Percentiles rank a stretch among this genome's conserved stretches.
Evolutionary conservation across 257 asterid genomes (phyloP).

Genomic region (Capsicum rhomboideum): DNA sequence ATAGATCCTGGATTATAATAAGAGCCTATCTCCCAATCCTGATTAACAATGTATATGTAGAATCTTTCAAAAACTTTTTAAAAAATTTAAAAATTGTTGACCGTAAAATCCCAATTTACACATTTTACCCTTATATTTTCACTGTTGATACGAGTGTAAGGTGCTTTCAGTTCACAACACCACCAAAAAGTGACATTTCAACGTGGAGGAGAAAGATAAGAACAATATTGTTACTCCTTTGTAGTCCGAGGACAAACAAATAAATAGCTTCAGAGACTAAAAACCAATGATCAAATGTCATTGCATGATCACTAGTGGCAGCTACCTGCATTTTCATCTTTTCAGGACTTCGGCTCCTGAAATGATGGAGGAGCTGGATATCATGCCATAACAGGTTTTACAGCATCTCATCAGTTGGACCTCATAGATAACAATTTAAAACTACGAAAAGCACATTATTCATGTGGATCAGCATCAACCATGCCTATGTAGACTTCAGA

Average conservation of each 20-base stretch:
- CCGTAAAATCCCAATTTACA: not conserved
- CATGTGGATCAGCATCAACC: not conserved
- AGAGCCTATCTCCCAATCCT: not conserved
- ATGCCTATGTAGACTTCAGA: constrained; percentile 47
- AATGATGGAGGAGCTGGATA: not conserved
- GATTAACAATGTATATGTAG: not conserved
- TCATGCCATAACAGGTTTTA: not conserved
- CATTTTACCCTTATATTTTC: not conserved
- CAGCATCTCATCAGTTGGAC: not conserved
- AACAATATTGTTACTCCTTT: not conserved
- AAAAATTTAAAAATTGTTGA: not conserved
- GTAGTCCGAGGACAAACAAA: not conserved
- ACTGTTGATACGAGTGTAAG: not conserved
- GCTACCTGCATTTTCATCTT: not conserved
- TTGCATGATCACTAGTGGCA: not conserved
- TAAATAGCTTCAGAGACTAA: not conserved
- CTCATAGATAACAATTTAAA: not conserved
- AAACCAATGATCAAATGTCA: not conserved
- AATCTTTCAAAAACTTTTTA: not conserved
- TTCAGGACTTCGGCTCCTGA: not conserved
- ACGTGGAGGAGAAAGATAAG: not conserved
- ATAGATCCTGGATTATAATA: not conserved
- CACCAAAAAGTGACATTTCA: not conserved
- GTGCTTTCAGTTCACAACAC: not conserved
- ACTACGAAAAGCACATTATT: not conserved